Evolutionary conservation across 176 grass and related monocot species (phyloP).

Genomic region (Juncus effusus): DNA sequence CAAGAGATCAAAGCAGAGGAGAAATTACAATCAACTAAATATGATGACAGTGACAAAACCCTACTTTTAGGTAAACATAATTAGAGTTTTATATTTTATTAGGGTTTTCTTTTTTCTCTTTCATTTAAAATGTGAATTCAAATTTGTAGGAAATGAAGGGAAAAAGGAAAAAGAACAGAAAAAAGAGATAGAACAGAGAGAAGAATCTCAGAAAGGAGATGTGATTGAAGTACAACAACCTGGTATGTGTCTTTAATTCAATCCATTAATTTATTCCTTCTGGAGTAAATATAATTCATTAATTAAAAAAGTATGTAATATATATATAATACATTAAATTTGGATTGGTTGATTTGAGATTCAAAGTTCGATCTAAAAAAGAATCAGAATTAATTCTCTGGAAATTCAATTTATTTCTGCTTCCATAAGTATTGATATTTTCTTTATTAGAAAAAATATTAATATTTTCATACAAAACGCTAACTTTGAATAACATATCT

Average conservation of each 20-base stretch:
- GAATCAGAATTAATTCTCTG: conserved; percentile 1
- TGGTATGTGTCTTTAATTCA: conserved; percentile 7
- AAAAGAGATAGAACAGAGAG: conserved; percentile 15
- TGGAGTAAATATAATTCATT: no score
- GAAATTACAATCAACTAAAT: conserved; percentile 3
- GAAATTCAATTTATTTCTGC: not conserved
- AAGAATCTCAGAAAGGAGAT: conserved; percentile 9
- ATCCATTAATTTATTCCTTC: not conserved
- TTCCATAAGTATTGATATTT: no score
- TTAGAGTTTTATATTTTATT: not conserved
- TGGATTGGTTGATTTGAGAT: conserved; percentile 2
- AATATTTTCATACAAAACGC: no score
- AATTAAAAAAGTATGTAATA: no score
- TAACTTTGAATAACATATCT: no score
- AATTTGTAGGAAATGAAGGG: conserved; percentile 12
- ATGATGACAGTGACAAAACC: not conserved
- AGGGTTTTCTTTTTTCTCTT: not conserved
- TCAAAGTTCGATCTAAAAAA: not conserved
- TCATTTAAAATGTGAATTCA: not conserved
- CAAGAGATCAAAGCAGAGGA: not conserved
- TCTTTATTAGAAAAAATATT: no score
- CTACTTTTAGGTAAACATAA: conserved; percentile 10
- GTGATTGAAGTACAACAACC: conserved; percentile 17
- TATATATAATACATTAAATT: no score
- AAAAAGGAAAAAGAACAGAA: conserved; percentile 1